phyloP scores from a whole-genome alignment of 306 rosid species.

The Cucurbita maxima region DNA sequence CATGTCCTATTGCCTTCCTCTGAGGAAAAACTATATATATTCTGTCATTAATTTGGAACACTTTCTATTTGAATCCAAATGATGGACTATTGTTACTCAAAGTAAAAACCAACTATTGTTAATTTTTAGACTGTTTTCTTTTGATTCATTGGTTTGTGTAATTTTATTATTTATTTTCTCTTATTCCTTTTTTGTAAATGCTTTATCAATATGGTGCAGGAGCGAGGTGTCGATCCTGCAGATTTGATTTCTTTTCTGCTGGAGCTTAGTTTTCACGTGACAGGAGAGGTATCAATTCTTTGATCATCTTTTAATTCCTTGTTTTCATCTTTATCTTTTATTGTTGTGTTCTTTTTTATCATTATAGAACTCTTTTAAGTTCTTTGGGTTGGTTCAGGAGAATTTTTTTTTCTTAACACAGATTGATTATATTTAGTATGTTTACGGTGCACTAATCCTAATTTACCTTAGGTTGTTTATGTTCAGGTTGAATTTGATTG shows the following conservation, averaged over 20 bases:
- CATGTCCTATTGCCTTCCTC: not conserved
- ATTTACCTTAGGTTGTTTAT: not conserved
- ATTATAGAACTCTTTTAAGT: not conserved
- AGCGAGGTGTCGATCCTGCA: conserved; percentile 69
- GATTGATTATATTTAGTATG: not conserved
- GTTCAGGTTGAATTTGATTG: not conserved
- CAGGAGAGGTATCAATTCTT: conserved; percentile 61
- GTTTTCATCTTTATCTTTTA: not conserved
- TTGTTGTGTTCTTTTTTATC: not conserved
- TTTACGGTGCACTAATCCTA: not conserved
- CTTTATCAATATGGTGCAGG: conserved; percentile 35
- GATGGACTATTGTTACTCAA: not conserved
- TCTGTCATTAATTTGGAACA: not conserved
- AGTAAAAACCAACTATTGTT: not conserved
- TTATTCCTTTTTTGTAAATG: conserved; percentile 1
- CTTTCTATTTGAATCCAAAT: not conserved
- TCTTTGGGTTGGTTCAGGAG: not conserved
- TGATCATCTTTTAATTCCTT: not conserved
- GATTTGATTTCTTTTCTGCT: conserved; percentile 83
- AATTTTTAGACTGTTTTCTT: not conserved
- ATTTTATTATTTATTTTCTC: conserved; percentile 1
- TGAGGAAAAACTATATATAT: not conserved
- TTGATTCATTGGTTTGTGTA: not conserved
- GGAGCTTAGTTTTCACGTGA: conserved; percentile 94
- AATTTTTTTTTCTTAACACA: not conserved